Evolutionary conservation across 2,329 filamentous ascomycete genomes (phyloP).

Genomic region (Aspergillus niger): DNA sequence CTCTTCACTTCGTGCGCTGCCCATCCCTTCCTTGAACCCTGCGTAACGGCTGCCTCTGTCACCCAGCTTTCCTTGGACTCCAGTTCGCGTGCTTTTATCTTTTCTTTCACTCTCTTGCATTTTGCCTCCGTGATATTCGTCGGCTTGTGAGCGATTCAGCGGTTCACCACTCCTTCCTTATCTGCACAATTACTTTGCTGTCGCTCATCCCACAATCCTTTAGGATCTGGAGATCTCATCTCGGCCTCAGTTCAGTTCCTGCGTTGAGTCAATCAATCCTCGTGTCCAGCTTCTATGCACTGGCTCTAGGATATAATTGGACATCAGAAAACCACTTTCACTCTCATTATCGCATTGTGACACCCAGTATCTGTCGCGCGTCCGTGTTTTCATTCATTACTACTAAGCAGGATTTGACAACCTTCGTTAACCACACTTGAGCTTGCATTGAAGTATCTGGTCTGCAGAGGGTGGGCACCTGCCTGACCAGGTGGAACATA

Average conservation of each 20-base stretch:
- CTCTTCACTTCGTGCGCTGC: conserved; percentile 8
- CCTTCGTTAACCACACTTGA: neutral
- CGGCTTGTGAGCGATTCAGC: neutral
- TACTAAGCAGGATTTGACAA: neutral
- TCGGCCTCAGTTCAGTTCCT: too few relatives aligned
- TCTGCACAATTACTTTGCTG: neutral
- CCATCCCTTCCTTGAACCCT: conserved; percentile 2
- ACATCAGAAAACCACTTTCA: conserved; percentile 5
- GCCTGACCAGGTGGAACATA: neutral
- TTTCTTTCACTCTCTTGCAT: neutral
- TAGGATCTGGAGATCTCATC: too few relatives aligned
- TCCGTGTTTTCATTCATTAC: neutral
- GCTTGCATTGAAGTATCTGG: neutral
- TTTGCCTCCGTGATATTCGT: neutral
- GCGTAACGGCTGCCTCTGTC: neutral
- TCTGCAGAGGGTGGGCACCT: neutral
- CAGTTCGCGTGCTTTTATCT: conserved; percentile 1
- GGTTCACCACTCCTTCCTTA: neutral
- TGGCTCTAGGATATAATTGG: neutral
- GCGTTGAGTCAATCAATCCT: too few relatives aligned
- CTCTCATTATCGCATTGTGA: conserved; percentile 8
- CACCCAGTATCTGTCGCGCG: conserved; percentile 2
- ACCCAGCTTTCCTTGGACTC: neutral
- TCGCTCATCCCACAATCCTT: neutral
- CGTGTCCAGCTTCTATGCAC: neutral